Percentiles rank a stretch among this genome's conserved stretches.
phyloP scores from a whole-genome alignment of 805 yeast genomes.

The Kluyveromyces nonfermentans region DNA sequence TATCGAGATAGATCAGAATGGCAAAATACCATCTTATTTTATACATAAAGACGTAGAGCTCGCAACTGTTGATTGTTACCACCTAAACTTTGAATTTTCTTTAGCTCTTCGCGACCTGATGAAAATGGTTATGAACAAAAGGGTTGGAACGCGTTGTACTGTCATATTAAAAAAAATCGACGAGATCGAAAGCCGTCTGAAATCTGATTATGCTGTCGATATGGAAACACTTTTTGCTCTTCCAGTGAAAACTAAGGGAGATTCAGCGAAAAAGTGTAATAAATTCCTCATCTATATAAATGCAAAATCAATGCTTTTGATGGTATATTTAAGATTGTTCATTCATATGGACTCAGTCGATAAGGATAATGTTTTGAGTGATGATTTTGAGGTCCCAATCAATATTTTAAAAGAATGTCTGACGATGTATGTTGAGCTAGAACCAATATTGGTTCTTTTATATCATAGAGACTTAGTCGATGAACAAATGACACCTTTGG shows the following conservation, averaged over 20 bases:
- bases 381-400: constrained; percentile 14
- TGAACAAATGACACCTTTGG: background rate
- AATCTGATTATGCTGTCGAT: constrained; percentile 26
- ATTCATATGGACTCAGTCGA: constrained; percentile 12
- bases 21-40: constrained; percentile 30
- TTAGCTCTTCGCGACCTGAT: constrained; percentile 29
- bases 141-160: constrained; percentile 30
- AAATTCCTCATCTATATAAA: constrained; percentile 23
- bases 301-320: constrained; percentile 17
- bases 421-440: constrained; percentile 13
- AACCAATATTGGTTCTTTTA: constrained; percentile 11
- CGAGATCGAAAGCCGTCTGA: constrained; percentile 31
- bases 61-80: constrained; percentile 29
- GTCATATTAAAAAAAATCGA: constrained; percentile 30
- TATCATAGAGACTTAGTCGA: constrained; percentile 3
- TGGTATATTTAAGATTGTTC: constrained; percentile 19
- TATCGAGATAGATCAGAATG: constrained; percentile 21
- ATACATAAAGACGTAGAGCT: constrained; percentile 35
- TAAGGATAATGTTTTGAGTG: background rate
- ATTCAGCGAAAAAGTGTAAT: constrained; percentile 18
- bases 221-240: constrained; percentile 21
- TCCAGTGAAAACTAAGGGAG: constrained; percentile 11
- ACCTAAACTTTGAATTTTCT: constrained; percentile 26
- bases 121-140: constrained; percentile 33
- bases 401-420: constrained; percentile 15